A percentile compares a stretch with the other conserved stretches of the same genome.
Conservation (phyloP, 345 rosid species). For the Eucalyptus pauciflora region DNA sequence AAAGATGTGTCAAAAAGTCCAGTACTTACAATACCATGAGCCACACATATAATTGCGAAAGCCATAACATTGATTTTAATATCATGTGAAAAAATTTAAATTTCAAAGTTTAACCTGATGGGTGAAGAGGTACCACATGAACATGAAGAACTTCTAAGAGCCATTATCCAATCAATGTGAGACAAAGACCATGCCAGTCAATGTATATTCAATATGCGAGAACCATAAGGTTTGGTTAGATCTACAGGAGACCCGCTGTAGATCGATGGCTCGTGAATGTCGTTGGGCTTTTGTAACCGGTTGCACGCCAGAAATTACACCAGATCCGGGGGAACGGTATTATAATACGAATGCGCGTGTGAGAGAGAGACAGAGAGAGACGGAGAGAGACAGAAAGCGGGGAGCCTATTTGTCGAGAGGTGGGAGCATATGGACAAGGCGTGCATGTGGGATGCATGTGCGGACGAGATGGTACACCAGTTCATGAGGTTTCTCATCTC, state of each 20-base stretch:
- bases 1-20: too few relatives aligned
- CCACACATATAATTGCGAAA: too few relatives aligned
- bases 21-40: too few relatives aligned
- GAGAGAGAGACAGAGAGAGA: neutral
- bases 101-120: fast-evolving
- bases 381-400: neutral
- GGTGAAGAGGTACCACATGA: too few relatives aligned
- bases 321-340: neutral
- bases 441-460: neutral
- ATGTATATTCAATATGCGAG: neutral
- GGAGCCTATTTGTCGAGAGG: neutral
- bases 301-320: neutral
- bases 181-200: neutral
- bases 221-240: neutral
- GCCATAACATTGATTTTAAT: too few relatives aligned
- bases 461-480: neutral
- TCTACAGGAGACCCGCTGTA: neutral
- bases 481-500: neutral
- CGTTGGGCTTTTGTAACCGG: neutral
- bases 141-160: too few relatives aligned
- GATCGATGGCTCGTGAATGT: neutral
- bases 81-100: too few relatives aligned
- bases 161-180: too few relatives aligned
- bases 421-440: neutral
- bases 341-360: neutral